Conservation (phyloP, 2,329 filamentous ascomycete species). For the Westerdykella ornata region DNA sequence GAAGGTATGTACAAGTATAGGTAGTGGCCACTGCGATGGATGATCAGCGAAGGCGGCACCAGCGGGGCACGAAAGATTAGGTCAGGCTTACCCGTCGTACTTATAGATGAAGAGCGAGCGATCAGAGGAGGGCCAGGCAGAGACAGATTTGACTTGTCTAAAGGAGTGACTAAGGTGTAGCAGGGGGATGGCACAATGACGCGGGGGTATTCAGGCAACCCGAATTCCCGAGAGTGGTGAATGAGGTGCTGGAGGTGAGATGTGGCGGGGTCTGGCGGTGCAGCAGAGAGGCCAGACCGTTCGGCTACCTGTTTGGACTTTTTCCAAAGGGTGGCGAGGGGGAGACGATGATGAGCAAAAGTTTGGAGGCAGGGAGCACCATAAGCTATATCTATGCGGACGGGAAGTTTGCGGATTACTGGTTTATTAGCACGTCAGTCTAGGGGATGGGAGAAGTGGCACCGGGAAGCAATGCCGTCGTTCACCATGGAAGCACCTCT, state of each 20-base stretch:
- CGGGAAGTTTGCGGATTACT: background rate
- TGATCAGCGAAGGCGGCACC: background rate
- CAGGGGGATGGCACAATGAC: constrained; percentile 1
- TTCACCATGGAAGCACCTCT: no score
- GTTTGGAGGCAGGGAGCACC: background rate
- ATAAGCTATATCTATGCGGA: background rate
- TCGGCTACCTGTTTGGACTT: no score
- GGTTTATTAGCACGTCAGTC: no score
- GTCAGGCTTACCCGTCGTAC: background rate
- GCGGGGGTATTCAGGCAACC: constrained; percentile 1
- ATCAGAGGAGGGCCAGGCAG: background rate
- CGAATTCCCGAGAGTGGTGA: no score
- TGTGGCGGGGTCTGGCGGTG: background rate
- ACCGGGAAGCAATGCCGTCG: no score
- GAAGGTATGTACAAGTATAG: background rate
- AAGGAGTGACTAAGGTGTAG: constrained; percentile 2
- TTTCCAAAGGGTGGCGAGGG: background rate
- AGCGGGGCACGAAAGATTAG: background rate
- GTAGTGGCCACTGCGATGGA: background rate
- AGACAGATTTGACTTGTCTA: background rate
- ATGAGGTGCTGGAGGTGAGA: no score
- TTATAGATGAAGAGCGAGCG: background rate
- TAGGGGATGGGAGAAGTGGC: no score
- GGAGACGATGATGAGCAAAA: background rate
- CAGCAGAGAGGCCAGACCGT: no score